These are phyloP conservation scores for Dioscorea cayenensis DNA, from an alignment of 116 monocot species.

Conservation along the genomic window DNA sequence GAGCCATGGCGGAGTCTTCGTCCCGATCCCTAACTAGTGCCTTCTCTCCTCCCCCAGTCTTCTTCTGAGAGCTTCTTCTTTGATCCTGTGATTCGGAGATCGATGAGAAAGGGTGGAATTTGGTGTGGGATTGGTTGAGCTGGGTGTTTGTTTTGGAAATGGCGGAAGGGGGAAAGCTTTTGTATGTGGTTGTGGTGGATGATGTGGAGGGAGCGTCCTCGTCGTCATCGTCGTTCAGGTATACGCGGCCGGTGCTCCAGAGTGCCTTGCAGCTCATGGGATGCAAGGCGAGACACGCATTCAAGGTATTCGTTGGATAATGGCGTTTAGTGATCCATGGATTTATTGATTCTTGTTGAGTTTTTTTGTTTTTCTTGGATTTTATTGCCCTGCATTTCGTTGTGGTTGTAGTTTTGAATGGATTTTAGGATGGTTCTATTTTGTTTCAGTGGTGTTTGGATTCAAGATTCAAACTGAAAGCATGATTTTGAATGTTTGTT, in stretches of 20 bases:
- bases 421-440: too few species aligned
- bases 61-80: not conserved
- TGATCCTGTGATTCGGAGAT: not conserved
- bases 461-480: too few species aligned
- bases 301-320: conserved; percentile 43
- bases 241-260: conserved; percentile 76
- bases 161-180: conserved; percentile 51
- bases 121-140: not conserved
- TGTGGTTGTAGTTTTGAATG: too few species aligned
- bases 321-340: too few species aligned
- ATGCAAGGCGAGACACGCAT: conserved; percentile 90
- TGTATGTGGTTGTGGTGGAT: conserved; percentile 85
- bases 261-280: conserved; percentile 92
- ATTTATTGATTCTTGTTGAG: not conserved
- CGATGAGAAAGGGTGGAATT: not conserved
- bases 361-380: not conserved
- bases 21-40: not conserved
- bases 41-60: not conserved
- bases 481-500: too few species aligned
- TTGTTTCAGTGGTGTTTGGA: too few species aligned
- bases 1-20: not conserved
- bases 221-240: conserved; percentile 40
- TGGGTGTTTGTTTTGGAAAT: conserved; percentile 12
- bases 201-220: conserved; percentile 12
- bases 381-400: not conserved